A percentile compares a stretch with the other conserved stretches of the same genome.
phyloP scores from a whole-genome alignment of 78 protist genomes.

The Creolimax fragrantissima region DNA sequence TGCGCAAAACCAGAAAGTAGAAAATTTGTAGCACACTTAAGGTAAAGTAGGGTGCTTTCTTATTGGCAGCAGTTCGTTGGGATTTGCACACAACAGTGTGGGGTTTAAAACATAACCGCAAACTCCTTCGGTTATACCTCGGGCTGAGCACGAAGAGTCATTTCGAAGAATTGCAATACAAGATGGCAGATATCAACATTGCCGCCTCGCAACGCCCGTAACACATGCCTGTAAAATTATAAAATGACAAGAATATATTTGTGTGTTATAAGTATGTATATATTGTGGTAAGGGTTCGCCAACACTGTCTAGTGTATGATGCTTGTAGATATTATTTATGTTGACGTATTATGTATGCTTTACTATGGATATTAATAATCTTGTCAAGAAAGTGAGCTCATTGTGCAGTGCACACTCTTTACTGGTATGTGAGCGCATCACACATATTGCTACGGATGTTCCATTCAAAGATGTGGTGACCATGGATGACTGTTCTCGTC shows the following conservation, averaged over 20 bases:
- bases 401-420: neutral
- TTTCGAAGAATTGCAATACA: neutral
- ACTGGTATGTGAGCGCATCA: conserved; percentile 10
- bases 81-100: too few species aligned
- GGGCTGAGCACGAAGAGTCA: neutral
- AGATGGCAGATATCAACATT: neutral
- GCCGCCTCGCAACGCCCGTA: neutral
- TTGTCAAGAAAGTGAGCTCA: neutral
- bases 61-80: too few species aligned
- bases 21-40: too few species aligned
- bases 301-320: too few species aligned
- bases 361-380: neutral
- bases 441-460: neutral
- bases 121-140: neutral
- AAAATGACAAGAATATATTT: neutral
- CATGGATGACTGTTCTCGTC: too few species aligned
- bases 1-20: too few species aligned
- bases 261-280: too few species aligned
- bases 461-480: too few species aligned
- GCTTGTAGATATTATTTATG: neutral
- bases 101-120: too few species aligned
- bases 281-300: too few species aligned
- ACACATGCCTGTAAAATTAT: neutral
- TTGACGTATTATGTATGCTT: neutral
- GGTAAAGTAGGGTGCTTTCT: too few species aligned